phyloP scores from a whole-genome alignment of 371 early-diverging fungal genomes.

The Mucor lusitanicus region DNA sequence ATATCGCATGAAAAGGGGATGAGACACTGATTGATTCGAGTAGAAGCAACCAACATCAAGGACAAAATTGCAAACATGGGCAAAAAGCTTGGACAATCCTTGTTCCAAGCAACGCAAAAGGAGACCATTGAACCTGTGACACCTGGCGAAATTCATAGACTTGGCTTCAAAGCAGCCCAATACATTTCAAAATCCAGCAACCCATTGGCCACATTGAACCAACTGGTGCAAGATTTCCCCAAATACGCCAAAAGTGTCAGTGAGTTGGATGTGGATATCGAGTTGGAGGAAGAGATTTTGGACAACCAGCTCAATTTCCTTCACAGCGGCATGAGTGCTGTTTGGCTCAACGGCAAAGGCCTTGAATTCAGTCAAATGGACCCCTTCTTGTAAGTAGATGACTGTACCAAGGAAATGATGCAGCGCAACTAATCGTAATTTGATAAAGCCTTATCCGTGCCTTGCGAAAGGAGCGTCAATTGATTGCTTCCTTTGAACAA shows the following conservation, averaged over 20 bases:
- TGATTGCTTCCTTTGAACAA: constrained; percentile 47
- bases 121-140: constrained; percentile 65
- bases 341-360: constrained; percentile 74
- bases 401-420: not conserved
- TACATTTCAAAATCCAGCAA: constrained; percentile 59
- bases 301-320: constrained; percentile 32
- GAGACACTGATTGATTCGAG: not conserved
- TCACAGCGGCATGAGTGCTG: constrained; percentile 35
- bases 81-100: constrained; percentile 30
- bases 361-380: constrained; percentile 60
- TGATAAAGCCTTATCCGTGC: constrained; percentile 26
- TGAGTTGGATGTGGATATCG: constrained; percentile 35
- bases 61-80: constrained; percentile 28
- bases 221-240: constrained; percentile 81
- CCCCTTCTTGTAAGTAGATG: constrained; percentile 60
- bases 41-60: constrained; percentile 14
- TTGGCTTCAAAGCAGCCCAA: constrained; percentile 71
- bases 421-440: constrained; percentile 2
- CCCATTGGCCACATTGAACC: constrained; percentile 64
- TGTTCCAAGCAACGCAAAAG: constrained; percentile 37
- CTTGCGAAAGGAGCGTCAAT: constrained; percentile 26
- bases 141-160: constrained; percentile 58
- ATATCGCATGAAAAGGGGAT: not conserved
- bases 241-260: constrained; percentile 78
- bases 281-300: constrained; percentile 32